Evolutionary conservation across 1,139 yeast genomes (phyloP).

Genomic region (Saccharomyces hybrid): DNA sequence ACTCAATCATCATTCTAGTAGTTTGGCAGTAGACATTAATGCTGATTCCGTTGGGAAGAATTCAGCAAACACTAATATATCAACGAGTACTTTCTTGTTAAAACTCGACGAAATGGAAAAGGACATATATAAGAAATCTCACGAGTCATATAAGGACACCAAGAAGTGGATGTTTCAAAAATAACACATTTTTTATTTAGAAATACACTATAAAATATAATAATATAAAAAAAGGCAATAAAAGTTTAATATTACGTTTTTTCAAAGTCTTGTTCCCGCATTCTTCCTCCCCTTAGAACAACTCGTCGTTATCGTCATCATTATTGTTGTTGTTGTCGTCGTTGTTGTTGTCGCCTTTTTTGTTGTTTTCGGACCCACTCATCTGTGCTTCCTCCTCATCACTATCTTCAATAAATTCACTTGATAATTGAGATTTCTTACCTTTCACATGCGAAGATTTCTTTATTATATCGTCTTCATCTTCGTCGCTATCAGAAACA

Average conservation of each 20-base stretch:
- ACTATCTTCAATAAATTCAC: conserved; percentile 46
- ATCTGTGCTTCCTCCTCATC: conserved; percentile 38
- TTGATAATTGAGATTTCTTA: conserved; percentile 36
- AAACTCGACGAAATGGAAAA: conserved; percentile 74
- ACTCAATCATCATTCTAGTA: conserved; percentile 60
- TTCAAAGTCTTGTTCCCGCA: background rate
- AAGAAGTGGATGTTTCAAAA: conserved; percentile 47
- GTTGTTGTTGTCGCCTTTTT: conserved; percentile 10
- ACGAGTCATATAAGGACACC: conserved; percentile 56
- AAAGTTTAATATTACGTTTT: conserved; percentile 1
- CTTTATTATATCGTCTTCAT: conserved; percentile 27
- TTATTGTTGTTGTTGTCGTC: conserved; percentile 20
- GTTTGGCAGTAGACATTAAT: conserved; percentile 27
- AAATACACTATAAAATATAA: background rate
- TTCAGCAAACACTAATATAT: conserved; percentile 6
- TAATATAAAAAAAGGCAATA: background rate
- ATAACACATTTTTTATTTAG: conserved; percentile 4
- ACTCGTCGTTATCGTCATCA: conserved; percentile 30
- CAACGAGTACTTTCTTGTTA: conserved; percentile 38
- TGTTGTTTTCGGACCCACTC: conserved; percentile 10
- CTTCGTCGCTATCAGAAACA: conserved; percentile 16
- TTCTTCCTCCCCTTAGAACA: conserved; percentile 12
- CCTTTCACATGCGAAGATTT: conserved; percentile 27
- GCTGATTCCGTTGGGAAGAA: conserved; percentile 3
- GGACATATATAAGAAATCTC: conserved; percentile 48